Conservation (phyloP, 306 rosid species). For the Delonix regia region DNA sequence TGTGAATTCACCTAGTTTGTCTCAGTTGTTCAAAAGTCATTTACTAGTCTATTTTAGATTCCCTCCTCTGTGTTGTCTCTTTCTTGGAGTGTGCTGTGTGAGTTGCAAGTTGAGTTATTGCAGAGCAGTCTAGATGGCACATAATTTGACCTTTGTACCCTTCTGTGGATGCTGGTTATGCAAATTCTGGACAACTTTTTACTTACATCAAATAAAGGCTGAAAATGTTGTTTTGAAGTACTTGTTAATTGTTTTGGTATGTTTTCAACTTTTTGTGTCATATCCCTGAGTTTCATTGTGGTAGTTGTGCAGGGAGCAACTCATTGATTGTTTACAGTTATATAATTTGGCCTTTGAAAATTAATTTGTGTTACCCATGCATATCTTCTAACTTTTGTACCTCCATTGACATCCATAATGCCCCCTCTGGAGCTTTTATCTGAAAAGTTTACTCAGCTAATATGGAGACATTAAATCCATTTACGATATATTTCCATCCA, state of each 20-base stretch:
- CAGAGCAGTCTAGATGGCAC: slow-evolving; percentile 17
- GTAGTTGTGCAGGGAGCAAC: not conserved
- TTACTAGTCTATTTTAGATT: slow-evolving; percentile 16
- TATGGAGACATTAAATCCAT: not conserved
- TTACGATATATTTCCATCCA: not conserved
- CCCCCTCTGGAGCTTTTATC: not conserved
- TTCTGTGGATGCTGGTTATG: not conserved
- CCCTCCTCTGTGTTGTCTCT: not conserved
- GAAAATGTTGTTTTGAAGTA: not conserved
- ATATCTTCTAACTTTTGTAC: not conserved
- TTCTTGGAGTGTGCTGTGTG: slow-evolving; percentile 1
- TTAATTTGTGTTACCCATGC: not conserved
- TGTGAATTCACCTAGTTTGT: slow-evolving; percentile 1
- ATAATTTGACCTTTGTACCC: not conserved
- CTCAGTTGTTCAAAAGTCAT: slow-evolving; percentile 9
- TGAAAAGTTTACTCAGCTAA: not conserved
- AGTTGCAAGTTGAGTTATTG: slow-evolving; percentile 21
- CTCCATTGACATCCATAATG: not conserved
- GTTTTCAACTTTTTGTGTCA: not conserved
- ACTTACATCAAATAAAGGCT: not conserved
- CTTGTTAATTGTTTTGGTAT: not conserved
- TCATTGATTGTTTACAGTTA: not conserved
- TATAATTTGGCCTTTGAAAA: not conserved
- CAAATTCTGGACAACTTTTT: not conserved
- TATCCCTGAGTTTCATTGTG: not conserved